Conservation (phyloP, 1,284 basidiomycete genomes). For the Puccinia horiana region DNA sequence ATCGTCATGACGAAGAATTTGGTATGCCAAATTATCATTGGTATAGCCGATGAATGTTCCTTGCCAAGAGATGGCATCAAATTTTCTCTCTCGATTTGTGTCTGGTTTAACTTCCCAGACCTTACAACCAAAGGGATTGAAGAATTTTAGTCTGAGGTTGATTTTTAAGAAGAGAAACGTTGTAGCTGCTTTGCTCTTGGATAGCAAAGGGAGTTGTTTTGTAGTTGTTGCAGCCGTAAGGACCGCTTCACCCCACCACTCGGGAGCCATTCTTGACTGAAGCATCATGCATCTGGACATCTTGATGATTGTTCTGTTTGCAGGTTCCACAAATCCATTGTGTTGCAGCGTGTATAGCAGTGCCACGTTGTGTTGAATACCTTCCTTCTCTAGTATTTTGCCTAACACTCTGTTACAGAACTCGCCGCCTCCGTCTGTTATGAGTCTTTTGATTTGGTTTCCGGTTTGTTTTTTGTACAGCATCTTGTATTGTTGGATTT, state of each 20-base stretch:
- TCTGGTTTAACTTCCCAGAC: neutral
- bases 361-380: too few relatives aligned
- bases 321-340: too few relatives aligned
- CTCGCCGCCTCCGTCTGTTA: too few relatives aligned
- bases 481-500: too few relatives aligned
- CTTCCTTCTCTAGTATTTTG: too few relatives aligned
- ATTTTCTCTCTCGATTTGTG: neutral
- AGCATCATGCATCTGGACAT: conserved; percentile 55
- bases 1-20: neutral
- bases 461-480: too few relatives aligned
- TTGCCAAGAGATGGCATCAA: neutral
- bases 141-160: neutral
- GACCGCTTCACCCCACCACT: conserved; percentile 59
- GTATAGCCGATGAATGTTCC: neutral
- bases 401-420: too few relatives aligned
- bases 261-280: conserved; percentile 54
- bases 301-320: conserved; percentile 56
- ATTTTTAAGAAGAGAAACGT: neutral
- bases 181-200: neutral
- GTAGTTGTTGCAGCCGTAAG: conserved; percentile 56
- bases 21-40: neutral
- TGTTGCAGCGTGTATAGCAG: too few relatives aligned
- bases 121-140: conserved; percentile 8
- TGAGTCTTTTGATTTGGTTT: too few relatives aligned
- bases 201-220: conserved; percentile 55